Evolutionary conservation across 2,329 filamentous ascomycete genomes (phyloP).

Genomic region (Cordyceps cateniannulata): DNA sequence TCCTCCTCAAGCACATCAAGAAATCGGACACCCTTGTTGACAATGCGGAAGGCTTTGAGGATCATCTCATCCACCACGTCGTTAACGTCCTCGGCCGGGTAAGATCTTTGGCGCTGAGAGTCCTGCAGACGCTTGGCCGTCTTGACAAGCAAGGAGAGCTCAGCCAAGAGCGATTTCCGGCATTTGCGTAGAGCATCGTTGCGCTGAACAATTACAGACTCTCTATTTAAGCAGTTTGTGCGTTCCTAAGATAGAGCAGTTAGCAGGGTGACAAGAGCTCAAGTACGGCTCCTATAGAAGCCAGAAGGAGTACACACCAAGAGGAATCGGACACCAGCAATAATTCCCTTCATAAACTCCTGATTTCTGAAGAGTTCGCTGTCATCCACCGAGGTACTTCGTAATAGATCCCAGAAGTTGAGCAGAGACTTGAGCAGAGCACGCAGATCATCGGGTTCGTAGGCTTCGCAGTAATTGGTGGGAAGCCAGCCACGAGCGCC

Average conservation of each 20-base stretch:
- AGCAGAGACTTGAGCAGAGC: conserved; percentile 79
- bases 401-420: conserved; percentile 86
- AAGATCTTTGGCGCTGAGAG: conserved; percentile 46
- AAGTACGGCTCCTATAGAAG: not conserved
- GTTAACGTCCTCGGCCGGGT: conserved; percentile 54
- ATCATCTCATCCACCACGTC: conserved; percentile 88
- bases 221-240: conserved; percentile 79
- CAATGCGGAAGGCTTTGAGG: conserved; percentile 85
- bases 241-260: conserved; percentile 57
- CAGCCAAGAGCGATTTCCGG: conserved; percentile 81
- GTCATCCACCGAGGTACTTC: conserved; percentile 69
- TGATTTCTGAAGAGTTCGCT: conserved; percentile 78
- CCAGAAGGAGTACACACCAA: conserved; percentile 55
- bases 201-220: conserved; percentile 66
- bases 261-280: not conserved
- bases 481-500: conserved; percentile 91
- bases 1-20: conserved; percentile 76
- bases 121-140: conserved; percentile 81
- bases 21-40: conserved; percentile 85
- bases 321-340: conserved; percentile 85
- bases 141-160: conserved; percentile 84
- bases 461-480: conserved; percentile 96
- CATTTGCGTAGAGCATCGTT: conserved; percentile 72
- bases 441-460: conserved; percentile 81
- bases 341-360: conserved; percentile 89